Evolutionary conservation across 345 rosid species (phyloP).

Genomic region (Reutealis trisperma): DNA sequence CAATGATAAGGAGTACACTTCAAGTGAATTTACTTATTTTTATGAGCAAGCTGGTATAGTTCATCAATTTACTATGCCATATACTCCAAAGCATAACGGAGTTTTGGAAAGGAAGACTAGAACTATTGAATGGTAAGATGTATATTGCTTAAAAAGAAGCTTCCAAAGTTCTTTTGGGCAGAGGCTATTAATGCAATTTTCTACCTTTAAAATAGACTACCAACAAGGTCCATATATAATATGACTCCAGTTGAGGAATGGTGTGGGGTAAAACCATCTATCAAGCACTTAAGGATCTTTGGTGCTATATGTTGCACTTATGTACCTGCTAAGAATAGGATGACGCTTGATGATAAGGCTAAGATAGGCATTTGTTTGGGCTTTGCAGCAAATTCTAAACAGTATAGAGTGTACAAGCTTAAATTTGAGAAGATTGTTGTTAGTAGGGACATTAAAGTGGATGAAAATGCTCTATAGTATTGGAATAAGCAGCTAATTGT

Average conservation of each 20-base stretch:
- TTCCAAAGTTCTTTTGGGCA: rapidly evolving
- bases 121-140: too few species aligned
- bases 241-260: background rate
- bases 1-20: background rate
- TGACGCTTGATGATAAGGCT: background rate
- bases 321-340: too few species aligned
- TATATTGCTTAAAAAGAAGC: too few species aligned
- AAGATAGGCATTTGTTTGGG: background rate
- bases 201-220: background rate
- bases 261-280: background rate
- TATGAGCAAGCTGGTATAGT: too few species aligned
- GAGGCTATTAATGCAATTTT: background rate
- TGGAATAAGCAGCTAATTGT: too few species aligned
- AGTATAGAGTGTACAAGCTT: too few species aligned
- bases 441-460: too few species aligned
- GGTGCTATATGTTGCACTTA: background rate
- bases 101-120: too few species aligned
- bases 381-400: too few species aligned
- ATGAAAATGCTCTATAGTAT: too few species aligned
- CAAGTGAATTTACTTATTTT: too few species aligned
- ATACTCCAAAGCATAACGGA: background rate
- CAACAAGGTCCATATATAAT: background rate
- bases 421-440: too few species aligned
- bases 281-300: background rate
- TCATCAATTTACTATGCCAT: background rate